A percentile compares a stretch with the other conserved stretches of the same genome.
These are phyloP conservation scores for Allium cepa DNA, from an alignment of 106 monocot species.

Conservation along the genomic window DNA sequence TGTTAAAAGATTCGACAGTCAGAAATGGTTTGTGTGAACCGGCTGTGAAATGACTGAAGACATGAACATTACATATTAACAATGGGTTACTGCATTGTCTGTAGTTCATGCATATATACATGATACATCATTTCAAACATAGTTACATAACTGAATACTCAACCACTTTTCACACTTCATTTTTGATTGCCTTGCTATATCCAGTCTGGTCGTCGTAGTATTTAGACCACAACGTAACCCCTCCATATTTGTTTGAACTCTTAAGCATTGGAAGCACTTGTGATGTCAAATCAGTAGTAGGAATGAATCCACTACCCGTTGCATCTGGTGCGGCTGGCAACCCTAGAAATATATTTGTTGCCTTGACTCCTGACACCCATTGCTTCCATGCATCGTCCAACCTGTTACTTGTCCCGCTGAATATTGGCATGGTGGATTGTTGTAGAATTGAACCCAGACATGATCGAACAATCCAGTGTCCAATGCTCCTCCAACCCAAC, in stretches of 20 bases:
- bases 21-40: no score
- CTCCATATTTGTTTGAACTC: conserved; percentile 5
- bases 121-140: background rate
- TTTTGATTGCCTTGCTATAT: conserved; percentile 5
- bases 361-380: conserved; percentile 5
- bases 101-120: no score
- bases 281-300: conserved; percentile 4
- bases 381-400: conserved; percentile 12
- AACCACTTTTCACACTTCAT: background rate
- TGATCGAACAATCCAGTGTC: conserved; percentile 15
- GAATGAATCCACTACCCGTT: conserved; percentile 3
- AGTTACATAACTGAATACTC: background rate
- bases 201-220: conserved; percentile 11
- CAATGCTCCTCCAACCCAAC: conserved; percentile 5
- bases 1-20: no score
- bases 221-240: conserved; percentile 1
- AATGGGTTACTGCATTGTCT: no score
- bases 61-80: background rate
- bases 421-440: conserved; percentile 19
- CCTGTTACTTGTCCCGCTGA: background rate
- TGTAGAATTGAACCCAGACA: conserved; percentile 13
- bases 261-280: conserved; percentile 7
- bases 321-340: conserved; percentile 9
- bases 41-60: no score
- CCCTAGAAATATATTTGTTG: conserved; percentile 3